Conservation (phyloP, 768 basidiomycete genomes). For the Pholiota molesta region DNA sequence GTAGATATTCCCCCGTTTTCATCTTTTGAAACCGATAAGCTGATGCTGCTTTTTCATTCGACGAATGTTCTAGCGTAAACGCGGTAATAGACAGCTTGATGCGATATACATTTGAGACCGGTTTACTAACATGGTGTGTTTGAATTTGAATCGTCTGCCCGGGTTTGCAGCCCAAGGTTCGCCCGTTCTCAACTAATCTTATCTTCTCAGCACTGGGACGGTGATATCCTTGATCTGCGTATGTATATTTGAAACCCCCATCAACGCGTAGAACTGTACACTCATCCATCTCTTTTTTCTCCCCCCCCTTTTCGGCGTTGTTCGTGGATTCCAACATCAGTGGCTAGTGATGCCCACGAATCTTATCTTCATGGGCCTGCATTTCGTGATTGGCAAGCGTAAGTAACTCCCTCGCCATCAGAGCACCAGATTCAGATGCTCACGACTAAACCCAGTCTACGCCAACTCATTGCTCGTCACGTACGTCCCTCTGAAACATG, state of each 20-base stretch:
- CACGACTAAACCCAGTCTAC: constrained; percentile 13
- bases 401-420: constrained; percentile 24
- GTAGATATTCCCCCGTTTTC: not conserved
- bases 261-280: too few relatives aligned
- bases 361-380: constrained; percentile 49
- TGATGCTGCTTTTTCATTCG: not conserved
- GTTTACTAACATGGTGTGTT: constrained; percentile 48
- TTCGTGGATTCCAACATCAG: constrained; percentile 22
- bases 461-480: constrained; percentile 24
- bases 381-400: constrained; percentile 53
- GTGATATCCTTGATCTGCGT: constrained; percentile 53
- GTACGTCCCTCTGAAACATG: constrained; percentile 11
- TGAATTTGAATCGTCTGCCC: not conserved
- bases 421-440: constrained; percentile 10
- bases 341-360: constrained; percentile 49
- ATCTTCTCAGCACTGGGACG: constrained; percentile 40
- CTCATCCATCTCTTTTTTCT: not conserved
- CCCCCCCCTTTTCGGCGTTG: constrained; percentile 11
- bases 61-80: constrained; percentile 38
- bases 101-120: constrained; percentile 56
- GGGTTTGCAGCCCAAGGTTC: not conserved
- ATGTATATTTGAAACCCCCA: constrained; percentile 14
- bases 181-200: not conserved
- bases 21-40: not conserved
- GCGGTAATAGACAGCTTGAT: constrained; percentile 48